Percentiles rank a stretch among this genome's conserved stretches.
Conservation (phyloP, 2,329 filamentous ascomycete species). For the Lomentospora prolificans region DNA sequence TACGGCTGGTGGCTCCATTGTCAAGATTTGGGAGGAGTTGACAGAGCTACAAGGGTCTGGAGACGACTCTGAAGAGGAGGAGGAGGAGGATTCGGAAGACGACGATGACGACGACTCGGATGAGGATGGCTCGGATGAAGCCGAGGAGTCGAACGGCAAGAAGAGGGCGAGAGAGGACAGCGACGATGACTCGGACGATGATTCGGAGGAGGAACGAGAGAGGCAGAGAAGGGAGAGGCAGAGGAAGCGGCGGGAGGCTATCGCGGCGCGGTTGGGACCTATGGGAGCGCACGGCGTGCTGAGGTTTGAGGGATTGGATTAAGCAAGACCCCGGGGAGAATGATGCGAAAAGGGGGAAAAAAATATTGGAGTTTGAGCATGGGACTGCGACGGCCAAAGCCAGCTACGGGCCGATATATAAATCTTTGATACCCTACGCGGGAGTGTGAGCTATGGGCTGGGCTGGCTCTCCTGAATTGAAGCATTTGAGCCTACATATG, state of each 20-base stretch:
- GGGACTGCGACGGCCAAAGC: neutral
- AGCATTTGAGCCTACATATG: too few relatives aligned
- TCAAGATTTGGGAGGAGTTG: constrained; percentile 90
- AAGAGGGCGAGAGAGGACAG: constrained; percentile 35
- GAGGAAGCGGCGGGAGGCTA: constrained; percentile 15
- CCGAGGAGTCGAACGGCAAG: constrained; percentile 27
- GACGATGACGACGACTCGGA: constrained; percentile 32
- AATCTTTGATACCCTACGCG: neutral
- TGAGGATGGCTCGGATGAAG: constrained; percentile 33
- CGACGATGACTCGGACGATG: constrained; percentile 22
- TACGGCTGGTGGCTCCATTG: constrained; percentile 71
- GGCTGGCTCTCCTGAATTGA: neutral
- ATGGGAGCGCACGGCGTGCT: constrained; percentile 42
- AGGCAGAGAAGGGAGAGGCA: constrained; percentile 5
- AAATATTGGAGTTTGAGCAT: too few relatives aligned
- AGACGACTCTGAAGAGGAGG: constrained; percentile 37
- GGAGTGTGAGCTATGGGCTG: neutral
- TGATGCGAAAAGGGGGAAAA: neutral
- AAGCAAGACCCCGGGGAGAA: neutral
- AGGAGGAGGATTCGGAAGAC: constrained; percentile 33
- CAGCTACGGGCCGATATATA: neutral
- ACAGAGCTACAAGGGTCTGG: constrained; percentile 36
- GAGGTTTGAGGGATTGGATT: constrained; percentile 38
- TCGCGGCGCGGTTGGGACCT: constrained; percentile 33
- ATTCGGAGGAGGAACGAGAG: constrained; percentile 25